Conservation (phyloP, 768 basidiomycete genomes). For the Phylloporus arenicola region DNA sequence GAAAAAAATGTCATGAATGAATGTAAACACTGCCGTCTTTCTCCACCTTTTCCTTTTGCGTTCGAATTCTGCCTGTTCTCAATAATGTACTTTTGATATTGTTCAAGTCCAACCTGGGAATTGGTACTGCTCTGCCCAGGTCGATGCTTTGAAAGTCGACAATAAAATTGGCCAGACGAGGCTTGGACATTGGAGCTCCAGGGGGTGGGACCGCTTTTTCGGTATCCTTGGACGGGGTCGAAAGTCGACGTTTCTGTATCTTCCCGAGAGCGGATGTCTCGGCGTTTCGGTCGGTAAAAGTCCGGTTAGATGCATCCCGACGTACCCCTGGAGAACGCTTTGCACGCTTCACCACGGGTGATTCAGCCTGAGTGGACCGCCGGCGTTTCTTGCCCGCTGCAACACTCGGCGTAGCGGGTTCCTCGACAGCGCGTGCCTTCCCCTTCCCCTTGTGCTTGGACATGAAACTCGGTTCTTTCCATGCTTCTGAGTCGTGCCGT, state of each 20-base stretch:
- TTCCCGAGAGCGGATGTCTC: background rate
- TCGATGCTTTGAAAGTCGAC: constrained; percentile 15
- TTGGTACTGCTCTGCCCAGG: constrained; percentile 1
- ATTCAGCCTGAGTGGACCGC: constrained; percentile 3
- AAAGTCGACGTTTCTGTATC: background rate
- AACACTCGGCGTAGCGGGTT: background rate
- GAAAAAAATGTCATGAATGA: background rate
- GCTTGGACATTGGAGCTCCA: background rate
- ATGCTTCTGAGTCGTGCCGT: constrained; percentile 25
- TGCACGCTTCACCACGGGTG: constrained; percentile 11
- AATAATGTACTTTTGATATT: constrained; percentile 9
- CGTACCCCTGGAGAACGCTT: constrained; percentile 2
- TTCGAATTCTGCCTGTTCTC: constrained; percentile 28
- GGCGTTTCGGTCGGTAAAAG: background rate
- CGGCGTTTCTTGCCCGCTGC: constrained; percentile 14
- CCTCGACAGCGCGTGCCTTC: constrained; percentile 10
- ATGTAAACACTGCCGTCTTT: constrained; percentile 23
- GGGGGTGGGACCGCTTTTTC: background rate
- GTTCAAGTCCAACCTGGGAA: constrained; percentile 9
- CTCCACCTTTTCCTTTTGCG: constrained; percentile 10
- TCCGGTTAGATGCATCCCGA: background rate
- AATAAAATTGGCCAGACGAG: constrained; percentile 20
- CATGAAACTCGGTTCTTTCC: constrained; percentile 32
- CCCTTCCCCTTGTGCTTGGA: constrained; percentile 16
- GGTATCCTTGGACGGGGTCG: background rate